Base-by-base conservation (phyloP, 768 basidiomycete species). In the Mycena olivaceomarginata region DNA sequence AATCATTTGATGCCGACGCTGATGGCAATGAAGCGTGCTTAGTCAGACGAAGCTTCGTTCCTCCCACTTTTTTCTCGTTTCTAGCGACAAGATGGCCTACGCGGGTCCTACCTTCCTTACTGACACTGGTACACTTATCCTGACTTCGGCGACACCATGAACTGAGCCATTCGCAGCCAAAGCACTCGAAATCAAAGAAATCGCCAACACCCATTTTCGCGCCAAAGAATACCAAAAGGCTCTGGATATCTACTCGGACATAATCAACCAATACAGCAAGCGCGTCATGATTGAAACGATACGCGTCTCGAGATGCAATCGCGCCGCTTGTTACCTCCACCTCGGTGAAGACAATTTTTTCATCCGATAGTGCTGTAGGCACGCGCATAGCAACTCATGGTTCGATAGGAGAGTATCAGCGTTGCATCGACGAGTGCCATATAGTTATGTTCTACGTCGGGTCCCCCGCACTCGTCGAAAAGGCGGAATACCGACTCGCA, bases 321-420 rank as follows among this genome's bases (percentile, higher is more conserved):
- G 76, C 67, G 76, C 76, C 9, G 76, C 76, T n/a, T 77, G 72
- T 67, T 77, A 70, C 53, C 72, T 74, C 40, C 74, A 74, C 59
- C 51, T 77, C 3, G 76, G 72, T 60, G 57, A 46, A 18, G 13
- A 3, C 11, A 48, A 13, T 22, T 15, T n/a, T n/a, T 22, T 53
- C n/a, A 1, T 15, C 3, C 15, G 0, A 22, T 12, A 22, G 31
- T 31, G 31, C 31, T 16, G 22, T 15, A 20, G 11, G 15, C 0
- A 16, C 31, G 31, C 31, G 31, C 31, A 31, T 31, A 4, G 31
- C 5, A 31, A 8, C 70, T 76, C 51, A 57, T 46, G 16, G 6
- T 5, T 46, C 57, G n/a, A 37, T 43, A 67, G 76, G 56, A 12
- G 51, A 67, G 20, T 77, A 77, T 39, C 76, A 77, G 56, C 39